A percentile compares a stretch with the other conserved stretches of the same genome.
phyloP scores from a whole-genome alignment of 441 rosid species.

The Populus hybrid region DNA sequence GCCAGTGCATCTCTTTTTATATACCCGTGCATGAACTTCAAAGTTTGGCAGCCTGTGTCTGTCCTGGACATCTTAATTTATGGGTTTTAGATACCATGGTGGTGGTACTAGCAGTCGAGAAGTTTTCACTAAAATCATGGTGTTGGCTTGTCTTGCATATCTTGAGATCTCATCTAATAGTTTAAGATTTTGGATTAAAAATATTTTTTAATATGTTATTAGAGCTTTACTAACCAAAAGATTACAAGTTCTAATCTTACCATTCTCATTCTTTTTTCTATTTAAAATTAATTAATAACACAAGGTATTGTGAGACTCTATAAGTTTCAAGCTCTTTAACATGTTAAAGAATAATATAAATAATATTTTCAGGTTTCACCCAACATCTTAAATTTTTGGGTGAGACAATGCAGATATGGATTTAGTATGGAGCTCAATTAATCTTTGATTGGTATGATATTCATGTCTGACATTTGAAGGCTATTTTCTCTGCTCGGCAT shows the following conservation, averaged over 20 bases:
- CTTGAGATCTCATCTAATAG: background rate
- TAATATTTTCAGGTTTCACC: accelerated
- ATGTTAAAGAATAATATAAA: no score
- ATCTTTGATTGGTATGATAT: background rate
- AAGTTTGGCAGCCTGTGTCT: background rate
- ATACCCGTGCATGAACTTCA: background rate
- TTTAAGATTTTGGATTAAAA: no score
- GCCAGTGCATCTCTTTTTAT: background rate
- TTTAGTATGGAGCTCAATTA: background rate
- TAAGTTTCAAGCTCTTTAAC: no score
- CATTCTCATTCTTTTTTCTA: no score
- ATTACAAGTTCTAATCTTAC: no score
- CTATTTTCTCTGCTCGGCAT: background rate
- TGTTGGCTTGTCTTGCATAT: background rate
- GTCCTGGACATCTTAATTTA: background rate
- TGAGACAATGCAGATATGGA: background rate
- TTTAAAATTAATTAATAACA: no score
- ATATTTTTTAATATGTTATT: no score
- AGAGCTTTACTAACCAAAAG: background rate
- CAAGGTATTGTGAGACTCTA: accelerated
- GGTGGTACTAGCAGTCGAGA: background rate
- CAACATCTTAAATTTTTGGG: no score
- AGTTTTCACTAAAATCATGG: background rate
- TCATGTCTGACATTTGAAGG: background rate
- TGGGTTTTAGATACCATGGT: background rate